These are phyloP conservation scores for Fraxinus paxiana DNA, from an alignment of 305 asterid species.

Conservation along the genomic window DNA sequence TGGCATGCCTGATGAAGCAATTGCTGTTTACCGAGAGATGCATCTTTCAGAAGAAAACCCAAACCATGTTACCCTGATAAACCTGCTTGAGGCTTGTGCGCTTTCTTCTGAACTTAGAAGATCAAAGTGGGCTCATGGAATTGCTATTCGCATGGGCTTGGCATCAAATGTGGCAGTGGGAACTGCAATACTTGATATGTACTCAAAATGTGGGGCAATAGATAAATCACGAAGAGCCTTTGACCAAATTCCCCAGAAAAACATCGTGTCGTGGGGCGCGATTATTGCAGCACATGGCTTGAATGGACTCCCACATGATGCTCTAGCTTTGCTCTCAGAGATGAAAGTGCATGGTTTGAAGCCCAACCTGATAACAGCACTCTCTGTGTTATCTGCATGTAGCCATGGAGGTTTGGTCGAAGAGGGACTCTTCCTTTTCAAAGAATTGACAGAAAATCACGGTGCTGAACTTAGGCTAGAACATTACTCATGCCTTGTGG, in stretches of 20 bases:
- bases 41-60: slow-evolving; percentile 34
- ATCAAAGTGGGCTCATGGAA: slow-evolving; percentile 66
- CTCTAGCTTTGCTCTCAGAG: slow-evolving; percentile 56
- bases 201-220: slow-evolving; percentile 75
- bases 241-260: slow-evolving; percentile 49
- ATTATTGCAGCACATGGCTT: slow-evolving; percentile 74
- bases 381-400: slow-evolving; percentile 70
- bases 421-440: slow-evolving; percentile 62
- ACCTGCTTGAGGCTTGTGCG: slow-evolving; percentile 78
- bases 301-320: slow-evolving; percentile 67
- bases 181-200: slow-evolving; percentile 77
- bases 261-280: slow-evolving; percentile 71
- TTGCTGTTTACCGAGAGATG: slow-evolving; percentile 56
- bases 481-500: slow-evolving; percentile 83
- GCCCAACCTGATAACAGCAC: slow-evolving; percentile 64
- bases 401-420: slow-evolving; percentile 86
- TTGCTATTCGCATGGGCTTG: slow-evolving; percentile 61
- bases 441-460: slow-evolving; percentile 40
- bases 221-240: slow-evolving; percentile 62
- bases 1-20: slow-evolving; percentile 75
- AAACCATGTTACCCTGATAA: slow-evolving; percentile 53
- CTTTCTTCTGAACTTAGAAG: slow-evolving; percentile 54
- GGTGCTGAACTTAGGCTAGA: slow-evolving; percentile 44
- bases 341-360: slow-evolving; percentile 55
- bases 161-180: slow-evolving; percentile 61